Base-by-base conservation (phyloP, 768 basidiomycete genomes). In the Termitomyces sp. region DNA sequence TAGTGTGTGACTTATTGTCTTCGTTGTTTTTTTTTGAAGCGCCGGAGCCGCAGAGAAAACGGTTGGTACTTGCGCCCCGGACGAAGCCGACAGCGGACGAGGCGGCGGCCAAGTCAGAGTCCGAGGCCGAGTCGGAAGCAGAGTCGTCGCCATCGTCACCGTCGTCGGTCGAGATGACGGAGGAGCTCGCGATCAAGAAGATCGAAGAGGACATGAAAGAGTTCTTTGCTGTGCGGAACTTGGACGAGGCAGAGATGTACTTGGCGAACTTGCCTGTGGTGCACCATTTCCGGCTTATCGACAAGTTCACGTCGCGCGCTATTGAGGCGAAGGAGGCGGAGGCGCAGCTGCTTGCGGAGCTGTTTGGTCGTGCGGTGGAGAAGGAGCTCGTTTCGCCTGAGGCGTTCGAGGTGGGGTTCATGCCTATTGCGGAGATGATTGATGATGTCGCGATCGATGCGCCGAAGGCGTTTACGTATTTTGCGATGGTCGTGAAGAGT, bases 391-490 rank as follows among this genome's bases (percentile, higher is more conserved):
- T 87, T 63, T 77, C 84, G 1, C 52, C 78, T 6, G 81, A 79
- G 5, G 71, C 81, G 3, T 87, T 97, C 70, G 88, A 93, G 73
- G 81, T 86, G 59, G 92, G 93, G 15, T 86, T 96, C 70, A 68
- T 68, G 48, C 79, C 81, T 1, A 78, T 84, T 53, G 84, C 87
- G 24, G 91, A 93, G 72, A 73, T 86, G 57, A 79, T 98, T 66
- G 92, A 93, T 66, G 95, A 98, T 68, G 82, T 95, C 58, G 87
- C 88, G 3, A 87, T 95, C 65, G 95, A 98, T 70, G 90, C 89
- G 48, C 95, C 96, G 8, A 88, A 87, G 67, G 96, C 94, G 0
- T 88, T 88, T 75, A 71, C 80, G 45, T 82, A 87, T 59, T 86
- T 93, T 70, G 91, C 18, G 16, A 41, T 86, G 59, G 84, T 96